Evolutionary conservation across 2,329 filamentous ascomycete genomes (phyloP), one percentile per base, ranked within the genome.

Genomic region (Bipolaris gigantea): DNA sequence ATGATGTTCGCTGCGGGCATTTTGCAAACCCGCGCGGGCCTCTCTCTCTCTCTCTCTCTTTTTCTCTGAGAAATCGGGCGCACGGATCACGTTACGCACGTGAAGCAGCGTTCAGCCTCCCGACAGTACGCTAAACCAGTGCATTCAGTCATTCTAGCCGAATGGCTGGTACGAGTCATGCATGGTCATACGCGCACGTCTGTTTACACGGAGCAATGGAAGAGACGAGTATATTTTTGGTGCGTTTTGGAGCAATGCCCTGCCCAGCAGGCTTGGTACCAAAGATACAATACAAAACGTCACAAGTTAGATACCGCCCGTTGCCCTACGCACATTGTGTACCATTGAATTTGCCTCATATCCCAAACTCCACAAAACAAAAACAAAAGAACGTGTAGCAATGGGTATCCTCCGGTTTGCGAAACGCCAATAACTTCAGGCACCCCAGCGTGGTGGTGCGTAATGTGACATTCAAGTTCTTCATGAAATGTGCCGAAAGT

Each of bases 381-480:
- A 46, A 30, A 16, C 30, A 48, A 23, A 48, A 55, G 38, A 45
- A 53, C 50, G 33, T 27, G 27, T 48, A 54, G 45, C 55, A 56
- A 56, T 60, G 59, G 59, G 59, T 61, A 61, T 61, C 57, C 59
- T 53, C 59, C 59, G 42, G 53, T 49, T 42, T 36, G 48, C 40
- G 16, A 39, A 48, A 55, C 57, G 50, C 59, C 56, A 25, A 33
- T 15, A 56, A 61, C 53, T 54, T 57, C 57, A 21, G 27, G 43
- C 50, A 56, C 53, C 27, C 10, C 27, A 48, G 52, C 47, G n/a
- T 40, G 49, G 47, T 56, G 56, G 47, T 38, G 50, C 43, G 23
- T 47, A 50, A 55, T 50, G 38, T 46, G 44, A 53, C 46, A 49
- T 47, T n/a, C 38, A 47, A 47, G 35, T 47, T 46, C 41, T 41